Evolutionary conservation across 768 basidiomycete species (phyloP), one percentile per base, ranked within the genome.

Genomic region (Pisolithus orientalis): DNA sequence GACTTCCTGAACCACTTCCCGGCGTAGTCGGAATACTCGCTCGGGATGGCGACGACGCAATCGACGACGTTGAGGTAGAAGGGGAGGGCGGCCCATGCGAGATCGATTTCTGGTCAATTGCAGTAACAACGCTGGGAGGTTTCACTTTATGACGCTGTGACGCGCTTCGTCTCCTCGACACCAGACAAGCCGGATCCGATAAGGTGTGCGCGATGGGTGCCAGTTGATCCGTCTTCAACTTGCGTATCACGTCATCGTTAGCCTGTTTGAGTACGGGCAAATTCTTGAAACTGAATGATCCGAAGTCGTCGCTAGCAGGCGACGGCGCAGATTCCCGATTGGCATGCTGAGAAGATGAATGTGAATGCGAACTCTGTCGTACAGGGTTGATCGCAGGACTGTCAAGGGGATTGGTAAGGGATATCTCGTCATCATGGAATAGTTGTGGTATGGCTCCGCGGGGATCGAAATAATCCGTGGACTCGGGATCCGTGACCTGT

Each of bases 381-480:
- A 57, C 10, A 53, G 66, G 51, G 53, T 65, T 63, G 39, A 64
- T 57, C n/a, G 61, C 45, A 10, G 70, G 72, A 47, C 70, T 73
- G 52, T 86, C 85, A 47, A 73, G 57, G 16, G 65, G 65, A 28
- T 73, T 75, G n/a, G 82, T 71, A 48, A 83, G 66, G 49, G 80
- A 70, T 57, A 81, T 63, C 47, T 93, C 91, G 44, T 94, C 91
- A 53, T 97, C 95, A 44, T 92, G 87, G 78, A 98, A 96, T 34
- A 90, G 72, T 63, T 93, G 90, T 29, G 86, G 82, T 42, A 90
- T 82, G 14, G 95, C 95, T 4, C 96, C 96, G 42, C 96, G 85
- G 55, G 94, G 82, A 71, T 99, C 96, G 62, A 99, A 99, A 72
- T 99, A 99, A 67, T 99, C 96, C n/a, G 96, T 99, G 21, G 93